Percentiles rank a stretch among this genome's conserved stretches.
Conservation (phyloP, 805 yeast species). For the Hyphopichia homilentoma region DNA sequence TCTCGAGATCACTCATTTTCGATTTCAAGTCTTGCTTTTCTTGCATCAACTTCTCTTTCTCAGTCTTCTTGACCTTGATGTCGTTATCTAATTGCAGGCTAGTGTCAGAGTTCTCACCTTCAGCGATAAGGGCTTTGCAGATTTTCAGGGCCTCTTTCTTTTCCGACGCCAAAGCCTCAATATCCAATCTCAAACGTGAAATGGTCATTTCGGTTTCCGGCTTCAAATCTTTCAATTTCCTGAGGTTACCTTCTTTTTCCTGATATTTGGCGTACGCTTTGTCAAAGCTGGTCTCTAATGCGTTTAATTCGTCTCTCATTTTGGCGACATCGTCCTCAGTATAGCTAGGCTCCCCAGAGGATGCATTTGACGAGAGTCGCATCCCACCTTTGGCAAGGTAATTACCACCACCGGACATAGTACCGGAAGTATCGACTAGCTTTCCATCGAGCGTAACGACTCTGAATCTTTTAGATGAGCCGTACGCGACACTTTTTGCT, state of each 20-base stretch:
- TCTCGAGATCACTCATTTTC: conserved; percentile 54
- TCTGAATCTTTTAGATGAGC: conserved; percentile 64
- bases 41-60: conserved; percentile 13
- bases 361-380: conserved; percentile 46
- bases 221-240: conserved; percentile 55
- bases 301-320: conserved; percentile 48
- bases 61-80: conserved; percentile 25
- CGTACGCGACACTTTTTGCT: conserved; percentile 88
- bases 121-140: conserved; percentile 39
- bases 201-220: conserved; percentile 67
- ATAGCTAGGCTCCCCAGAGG: conserved; percentile 25
- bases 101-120: conserved; percentile 27
- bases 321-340: conserved; percentile 55
- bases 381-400: conserved; percentile 70
- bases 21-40: conserved; percentile 37
- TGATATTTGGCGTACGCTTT: conserved; percentile 46
- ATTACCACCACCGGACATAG: conserved; percentile 95
- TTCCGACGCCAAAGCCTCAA: conserved; percentile 56
- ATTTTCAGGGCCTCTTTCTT: conserved; percentile 42
- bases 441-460: conserved; percentile 94
- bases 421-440: conserved; percentile 87
- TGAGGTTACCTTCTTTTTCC: conserved; percentile 59
- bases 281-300: conserved; percentile 53
- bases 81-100: conserved; percentile 35
- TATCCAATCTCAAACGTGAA: conserved; percentile 59